Percentiles rank a stretch among this genome's conserved stretches.
Conservation (phyloP, 805 yeast species). For the Myxozyma kluyveri region DNA sequence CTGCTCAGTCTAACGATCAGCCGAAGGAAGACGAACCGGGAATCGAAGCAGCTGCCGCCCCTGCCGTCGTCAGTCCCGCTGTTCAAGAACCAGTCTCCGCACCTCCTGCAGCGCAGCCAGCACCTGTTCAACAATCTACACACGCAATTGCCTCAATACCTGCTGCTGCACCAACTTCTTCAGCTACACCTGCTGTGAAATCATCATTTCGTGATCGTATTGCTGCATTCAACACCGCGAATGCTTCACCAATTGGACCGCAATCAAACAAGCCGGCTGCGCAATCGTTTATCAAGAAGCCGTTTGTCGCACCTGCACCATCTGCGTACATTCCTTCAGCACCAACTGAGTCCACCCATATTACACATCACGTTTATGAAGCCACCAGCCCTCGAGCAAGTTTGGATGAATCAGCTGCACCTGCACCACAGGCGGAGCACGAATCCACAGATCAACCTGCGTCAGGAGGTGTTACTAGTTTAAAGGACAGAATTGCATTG, state of each 20-base stretch:
- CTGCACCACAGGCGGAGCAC: constrained; percentile 9
- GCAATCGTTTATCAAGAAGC: constrained; percentile 54
- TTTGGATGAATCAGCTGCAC: not conserved
- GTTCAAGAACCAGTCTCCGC: not conserved
- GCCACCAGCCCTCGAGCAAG: not conserved
- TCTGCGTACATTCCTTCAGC: constrained; percentile 38
- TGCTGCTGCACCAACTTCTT: not conserved
- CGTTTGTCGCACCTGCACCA: constrained; percentile 55
- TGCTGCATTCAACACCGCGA: constrained; percentile 49
- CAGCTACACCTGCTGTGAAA: constrained; percentile 4
- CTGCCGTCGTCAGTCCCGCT: not conserved
- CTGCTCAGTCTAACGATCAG: not conserved
- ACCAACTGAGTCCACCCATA: constrained; percentile 5
- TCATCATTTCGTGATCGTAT: constrained; percentile 47
- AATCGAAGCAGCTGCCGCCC: not conserved
- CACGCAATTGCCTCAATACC: not conserved
- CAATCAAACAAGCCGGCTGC: constrained; percentile 37
- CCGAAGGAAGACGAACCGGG: not conserved
- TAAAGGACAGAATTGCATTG: constrained; percentile 82
- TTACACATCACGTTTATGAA: not conserved
- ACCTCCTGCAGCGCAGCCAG: not conserved
- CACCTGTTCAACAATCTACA: not conserved
- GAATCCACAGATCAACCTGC: constrained; percentile 19
- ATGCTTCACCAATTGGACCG: constrained; percentile 45
- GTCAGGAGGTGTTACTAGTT: constrained; percentile 48